Base-by-base conservation (phyloP, 2,329 filamentous ascomycete species). In the Aspergillus niger region DNA sequence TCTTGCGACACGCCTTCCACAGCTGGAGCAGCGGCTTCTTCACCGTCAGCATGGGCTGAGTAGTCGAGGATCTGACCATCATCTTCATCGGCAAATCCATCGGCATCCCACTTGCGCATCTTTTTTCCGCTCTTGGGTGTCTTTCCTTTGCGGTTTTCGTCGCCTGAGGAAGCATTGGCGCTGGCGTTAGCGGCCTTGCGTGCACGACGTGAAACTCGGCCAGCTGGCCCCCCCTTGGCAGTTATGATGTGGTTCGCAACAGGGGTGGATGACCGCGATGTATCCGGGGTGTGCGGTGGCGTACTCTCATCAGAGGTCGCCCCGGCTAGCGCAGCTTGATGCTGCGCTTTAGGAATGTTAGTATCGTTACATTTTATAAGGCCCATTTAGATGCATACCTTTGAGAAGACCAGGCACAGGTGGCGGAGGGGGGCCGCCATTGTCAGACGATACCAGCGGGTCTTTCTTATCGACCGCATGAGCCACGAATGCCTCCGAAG, bases 31-130 rank as follows among this genome's bases (percentile, higher is more conserved):
- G 85, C 79, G 30, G 75, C 74, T 66, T 85, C 83, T 53, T 85
- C 84, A 65, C 85, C 84, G 55, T 80, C 80, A 50, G 83, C 84
- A 20, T 81, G 78, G 3, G 84, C 85, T n/a, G 95, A 99, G 77
- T 98, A 99, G 78, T 99, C 95, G 36, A 99, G 83, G 61, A 91
- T 86, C 15, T 89, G 83, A 62, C 91, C 90, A 59, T 89, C 86
- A 60, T 92, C 91, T 72, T 96, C 94, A 65, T 93, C 91, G 6
- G 91, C 92, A 67, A 89, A 81, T 3, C 95, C 95, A 73, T 97
- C 91, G 5, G 90, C 91, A 71, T 93, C 91, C 95, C 95, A 99
- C 72, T 90, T 92, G 64, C 95, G 87, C 69, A 91, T 91, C 75
- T 92, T 93, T 81, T 98, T 98, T 8, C 80, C 82, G 11, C 82